Percentiles rank a stretch among this genome's conserved stretches.
These are phyloP conservation scores for Metschnikowia drakensbergensis DNA, from an alignment of 805 yeast genomes.

Conservation along the genomic window DNA sequence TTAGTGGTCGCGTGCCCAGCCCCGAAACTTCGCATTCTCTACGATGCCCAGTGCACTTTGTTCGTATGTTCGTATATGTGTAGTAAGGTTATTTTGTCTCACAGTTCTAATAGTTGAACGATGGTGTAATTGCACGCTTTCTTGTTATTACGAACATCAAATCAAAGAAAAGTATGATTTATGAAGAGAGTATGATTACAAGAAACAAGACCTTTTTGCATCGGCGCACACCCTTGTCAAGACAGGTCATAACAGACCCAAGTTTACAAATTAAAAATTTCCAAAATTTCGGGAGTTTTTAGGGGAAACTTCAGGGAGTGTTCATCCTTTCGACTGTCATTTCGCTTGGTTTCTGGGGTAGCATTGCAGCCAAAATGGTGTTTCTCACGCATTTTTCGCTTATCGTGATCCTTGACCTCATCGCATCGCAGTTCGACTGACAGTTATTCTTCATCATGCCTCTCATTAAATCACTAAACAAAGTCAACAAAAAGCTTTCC, in stretches of 20 bases:
- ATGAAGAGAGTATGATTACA: no score
- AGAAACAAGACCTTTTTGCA: no score
- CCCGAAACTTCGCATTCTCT: background rate
- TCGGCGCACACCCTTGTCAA: no score
- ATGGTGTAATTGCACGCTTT: no score
- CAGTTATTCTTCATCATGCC: slow-evolving; percentile 45
- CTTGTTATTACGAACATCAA: no score
- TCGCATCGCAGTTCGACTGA: slow-evolving; percentile 1
- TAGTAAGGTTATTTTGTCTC: no score
- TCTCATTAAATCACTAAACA: slow-evolving; percentile 59
- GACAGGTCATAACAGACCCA: no score
- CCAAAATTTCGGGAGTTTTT: no score
- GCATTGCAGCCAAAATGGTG: background rate
- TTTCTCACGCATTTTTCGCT: slow-evolving; percentile 4
- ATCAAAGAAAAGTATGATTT: no score
- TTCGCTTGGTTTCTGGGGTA: background rate
- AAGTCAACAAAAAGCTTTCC: slow-evolving; percentile 58
- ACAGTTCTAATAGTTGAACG: no score
- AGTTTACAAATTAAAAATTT: background rate
- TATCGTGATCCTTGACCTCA: slow-evolving; percentile 2
- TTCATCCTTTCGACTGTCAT: no score
- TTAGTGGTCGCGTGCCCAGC: background rate
- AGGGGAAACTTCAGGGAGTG: no score
- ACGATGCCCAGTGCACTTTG: background rate
- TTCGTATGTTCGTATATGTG: background rate